These are phyloP conservation scores for Rusavskia elegans DNA, from an alignment of 495 filamentous ascomycete species.

Conservation along the genomic window DNA sequence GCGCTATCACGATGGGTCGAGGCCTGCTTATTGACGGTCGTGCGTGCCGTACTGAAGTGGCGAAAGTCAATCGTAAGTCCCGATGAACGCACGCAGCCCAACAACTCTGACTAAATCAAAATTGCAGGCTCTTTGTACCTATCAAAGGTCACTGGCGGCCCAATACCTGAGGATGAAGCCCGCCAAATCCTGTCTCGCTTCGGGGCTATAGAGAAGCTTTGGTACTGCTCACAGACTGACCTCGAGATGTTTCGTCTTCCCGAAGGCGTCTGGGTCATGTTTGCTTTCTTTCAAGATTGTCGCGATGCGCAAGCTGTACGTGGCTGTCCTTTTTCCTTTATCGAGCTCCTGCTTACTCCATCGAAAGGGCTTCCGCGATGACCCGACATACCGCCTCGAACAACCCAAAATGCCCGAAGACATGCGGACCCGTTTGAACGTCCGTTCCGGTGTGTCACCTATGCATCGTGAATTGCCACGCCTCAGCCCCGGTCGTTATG, in stretches of 20 bases:
- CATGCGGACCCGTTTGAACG: constrained; percentile 3
- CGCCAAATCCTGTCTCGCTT: constrained; percentile 18
- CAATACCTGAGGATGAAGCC: constrained; percentile 27
- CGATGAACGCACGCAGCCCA: too few species aligned
- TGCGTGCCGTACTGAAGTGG: constrained; percentile 41
- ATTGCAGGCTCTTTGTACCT: constrained; percentile 32
- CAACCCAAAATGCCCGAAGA: constrained; percentile 10
- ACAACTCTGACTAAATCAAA: not conserved
- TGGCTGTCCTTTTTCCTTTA: not conserved
- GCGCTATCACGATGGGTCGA: constrained; percentile 29
- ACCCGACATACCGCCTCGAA: constrained; percentile 12
- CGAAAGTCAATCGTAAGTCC: constrained; percentile 34
- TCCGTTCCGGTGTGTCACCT: not conserved
- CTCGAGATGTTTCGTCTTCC: constrained; percentile 21
- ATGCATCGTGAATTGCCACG: constrained; percentile 1
- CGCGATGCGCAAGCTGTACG: constrained; percentile 21
- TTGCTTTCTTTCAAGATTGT: constrained; percentile 23
- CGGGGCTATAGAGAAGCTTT: constrained; percentile 15
- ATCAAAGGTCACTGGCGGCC: constrained; percentile 23
- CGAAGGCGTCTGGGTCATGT: constrained; percentile 34
- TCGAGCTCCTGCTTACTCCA: constrained; percentile 1
- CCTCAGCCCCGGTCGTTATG: constrained; percentile 1
- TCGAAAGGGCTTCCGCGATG: constrained; percentile 13
- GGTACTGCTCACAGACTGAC: constrained; percentile 16
- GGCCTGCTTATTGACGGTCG: constrained; percentile 36